Evolutionary conservation across 1,284 basidiomycete species (phyloP).

Genomic region (Schizophyllum commune): DNA sequence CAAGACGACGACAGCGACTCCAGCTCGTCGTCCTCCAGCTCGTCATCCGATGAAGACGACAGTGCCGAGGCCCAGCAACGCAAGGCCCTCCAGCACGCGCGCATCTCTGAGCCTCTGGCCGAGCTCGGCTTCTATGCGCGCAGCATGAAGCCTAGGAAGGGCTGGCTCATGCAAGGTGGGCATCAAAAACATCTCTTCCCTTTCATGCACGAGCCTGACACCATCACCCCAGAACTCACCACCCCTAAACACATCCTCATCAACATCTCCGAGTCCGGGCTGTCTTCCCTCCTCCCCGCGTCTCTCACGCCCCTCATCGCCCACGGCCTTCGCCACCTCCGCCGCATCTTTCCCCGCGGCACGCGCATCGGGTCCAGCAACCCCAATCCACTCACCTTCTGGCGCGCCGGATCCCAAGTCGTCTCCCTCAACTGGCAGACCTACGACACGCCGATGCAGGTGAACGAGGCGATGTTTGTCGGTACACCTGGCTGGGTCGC

Average conservation of each 20-base stretch:
- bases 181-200: slow-evolving; percentile 11
- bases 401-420: slow-evolving; percentile 56
- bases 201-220: slow-evolving; percentile 6
- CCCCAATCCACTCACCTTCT: slow-evolving; percentile 44
- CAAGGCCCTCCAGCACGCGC: slow-evolving; percentile 9
- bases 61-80: slow-evolving; percentile 7
- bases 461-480: slow-evolving; percentile 60
- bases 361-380: slow-evolving; percentile 50
- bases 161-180: slow-evolving; percentile 38
- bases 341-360: slow-evolving; percentile 53
- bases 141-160: slow-evolving; percentile 47
- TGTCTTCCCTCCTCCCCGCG: slow-evolving; percentile 32
- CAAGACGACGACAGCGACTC: slow-evolving; percentile 15
- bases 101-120: slow-evolving; percentile 42
- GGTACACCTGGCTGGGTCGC: slow-evolving; percentile 51
- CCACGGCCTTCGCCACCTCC: slow-evolving; percentile 37
- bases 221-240: slow-evolving; percentile 18
- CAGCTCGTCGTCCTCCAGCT: slow-evolving; percentile 17
- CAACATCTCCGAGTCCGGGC: slow-evolving; percentile 46
- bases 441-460: slow-evolving; percentile 40
- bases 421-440: slow-evolving; percentile 60
- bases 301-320: slow-evolving; percentile 26
- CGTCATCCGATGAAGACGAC: slow-evolving; percentile 16
- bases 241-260: slow-evolving; percentile 43
- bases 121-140: slow-evolving; percentile 47